phyloP scores from a whole-genome alignment of 2,329 filamentous ascomycete genomes.

The Beauveria varroae region DNA sequence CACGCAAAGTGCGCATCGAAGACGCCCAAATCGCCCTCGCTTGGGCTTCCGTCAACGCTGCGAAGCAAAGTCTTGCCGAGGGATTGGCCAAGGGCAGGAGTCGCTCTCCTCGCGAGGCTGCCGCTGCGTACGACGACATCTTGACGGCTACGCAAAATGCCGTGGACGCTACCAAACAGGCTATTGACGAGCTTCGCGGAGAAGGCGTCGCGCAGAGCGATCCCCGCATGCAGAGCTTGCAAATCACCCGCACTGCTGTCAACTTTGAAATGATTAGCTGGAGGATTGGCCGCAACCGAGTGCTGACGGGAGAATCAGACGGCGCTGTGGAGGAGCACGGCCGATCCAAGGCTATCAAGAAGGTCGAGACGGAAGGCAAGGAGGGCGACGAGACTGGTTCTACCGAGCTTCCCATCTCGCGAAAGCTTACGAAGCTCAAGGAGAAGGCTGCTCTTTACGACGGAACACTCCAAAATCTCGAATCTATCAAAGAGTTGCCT shows the following conservation, averaged over 20 bases:
- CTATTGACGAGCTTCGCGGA: constrained; percentile 79
- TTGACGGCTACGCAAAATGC: constrained; percentile 88
- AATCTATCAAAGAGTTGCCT: constrained; percentile 81
- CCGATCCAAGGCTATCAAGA: constrained; percentile 46
- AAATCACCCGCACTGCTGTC: constrained; percentile 86
- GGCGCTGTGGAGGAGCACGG: constrained; percentile 55
- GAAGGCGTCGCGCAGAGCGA: constrained; percentile 83
- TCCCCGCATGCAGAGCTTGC: constrained; percentile 80
- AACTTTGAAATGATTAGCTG: constrained; percentile 93
- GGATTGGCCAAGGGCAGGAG: constrained; percentile 36
- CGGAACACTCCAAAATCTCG: constrained; percentile 80
- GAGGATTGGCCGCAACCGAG: constrained; percentile 87
- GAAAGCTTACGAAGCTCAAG: constrained; percentile 70
- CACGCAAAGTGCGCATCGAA: constrained; percentile 77
- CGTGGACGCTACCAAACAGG: constrained; percentile 85
- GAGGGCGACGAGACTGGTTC: constrained; percentile 35
- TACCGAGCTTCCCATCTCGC: constrained; percentile 61
- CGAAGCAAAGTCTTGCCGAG: constrained; percentile 41
- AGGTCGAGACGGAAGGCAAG: constrained; percentile 17
- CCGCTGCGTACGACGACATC: constrained; percentile 84
- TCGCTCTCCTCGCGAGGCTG: constrained; percentile 56
- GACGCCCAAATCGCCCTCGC: constrained; percentile 87
- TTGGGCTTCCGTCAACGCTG: constrained; percentile 59
- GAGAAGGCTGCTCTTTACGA: constrained; percentile 89
- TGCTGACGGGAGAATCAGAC: constrained; percentile 76